phyloP scores from a whole-genome alignment of 192 early-diverging fungal species.

The Chytriomyces sp. region DNA sequence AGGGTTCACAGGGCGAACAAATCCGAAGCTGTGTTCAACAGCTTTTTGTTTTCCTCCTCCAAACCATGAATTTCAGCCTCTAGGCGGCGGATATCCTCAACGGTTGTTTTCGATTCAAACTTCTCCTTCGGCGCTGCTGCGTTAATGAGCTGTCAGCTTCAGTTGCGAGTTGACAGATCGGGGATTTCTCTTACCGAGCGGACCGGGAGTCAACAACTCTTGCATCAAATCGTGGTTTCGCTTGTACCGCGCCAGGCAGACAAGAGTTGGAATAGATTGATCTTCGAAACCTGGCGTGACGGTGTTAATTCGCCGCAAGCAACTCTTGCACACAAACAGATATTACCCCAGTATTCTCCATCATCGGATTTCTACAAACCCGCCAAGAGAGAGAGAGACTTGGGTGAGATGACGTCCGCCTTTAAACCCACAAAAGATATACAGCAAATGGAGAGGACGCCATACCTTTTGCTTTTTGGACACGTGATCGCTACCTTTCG shows the following conservation, averaged over 20 bases:
- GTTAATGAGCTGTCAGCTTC: not conserved
- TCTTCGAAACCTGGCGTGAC: slow-evolving; percentile 24
- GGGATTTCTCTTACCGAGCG: not conserved
- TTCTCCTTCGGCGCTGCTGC: not conserved
- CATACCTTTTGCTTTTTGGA: not conserved
- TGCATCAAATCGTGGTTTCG: slow-evolving; percentile 54
- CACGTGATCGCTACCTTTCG: not conserved
- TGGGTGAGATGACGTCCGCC: not conserved
- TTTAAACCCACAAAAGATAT: not conserved
- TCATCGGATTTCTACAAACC: not conserved
- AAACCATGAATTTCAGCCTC: slow-evolving; percentile 22
- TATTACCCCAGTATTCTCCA: not conserved
- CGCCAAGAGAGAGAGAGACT: not conserved
- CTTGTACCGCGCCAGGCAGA: slow-evolving; percentile 54
- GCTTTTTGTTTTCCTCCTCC: slow-evolving; percentile 27
- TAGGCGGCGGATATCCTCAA: slow-evolving; percentile 8
- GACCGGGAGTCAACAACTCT: slow-evolving; percentile 46
- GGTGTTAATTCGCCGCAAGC: not conserved
- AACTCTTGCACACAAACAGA: not conserved
- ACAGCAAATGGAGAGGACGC: not conserved
- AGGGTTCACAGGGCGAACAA: no score
- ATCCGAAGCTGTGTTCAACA: not conserved
- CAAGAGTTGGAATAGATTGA: slow-evolving; percentile 22
- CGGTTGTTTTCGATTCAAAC: slow-evolving; percentile 4
- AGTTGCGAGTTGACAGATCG: not conserved